Base-by-base conservation (phyloP, 2,329 filamentous ascomycete genomes). In the Alternaria metachromatica region DNA sequence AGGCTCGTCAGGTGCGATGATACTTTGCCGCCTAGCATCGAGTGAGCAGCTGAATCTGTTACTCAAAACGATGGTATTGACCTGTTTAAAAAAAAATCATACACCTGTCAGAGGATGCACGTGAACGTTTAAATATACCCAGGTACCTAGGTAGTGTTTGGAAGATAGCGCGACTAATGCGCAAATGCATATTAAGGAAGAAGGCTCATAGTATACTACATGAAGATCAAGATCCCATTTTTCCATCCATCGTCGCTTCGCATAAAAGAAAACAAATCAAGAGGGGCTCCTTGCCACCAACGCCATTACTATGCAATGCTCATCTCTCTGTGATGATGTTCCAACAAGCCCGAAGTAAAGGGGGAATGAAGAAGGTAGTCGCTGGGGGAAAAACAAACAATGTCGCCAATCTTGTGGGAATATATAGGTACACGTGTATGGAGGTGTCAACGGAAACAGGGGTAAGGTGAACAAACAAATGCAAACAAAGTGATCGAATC, bases 261-360 rank as follows among this genome's bases (percentile, higher is more conserved):
- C 60, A 53, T 60, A 28, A 13, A 53, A 13, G 2, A 21, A 41
- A 26, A 41, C 26, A 44, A 48, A 41, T 18, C n/a, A 51, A 41
- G 46, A 21, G 48, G 49, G 49, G 30, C 18, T 53, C 49, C 49
- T 37, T 53, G 49, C 49, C 49, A 53, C 49, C 49, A 68, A 68
- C 67, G 51, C 67, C 67, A 53, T 55, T 53, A 48, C 59, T 59
- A 69, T 69, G 67, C 67, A 68, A 68, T 68, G 67, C 63, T 65
- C 33, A 51, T 45, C 49, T 48, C 28, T 58, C 48, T 37, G 37
- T n/a, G 23, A 46, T 25, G 33, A 45, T 58, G 53, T 53, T 53
- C 45, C 23, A 58, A 48, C 45, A 53, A 33, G 25, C 18, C 53
- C 43, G 37, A 55, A 28, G 21, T 25, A 41, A 26, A 55, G 21